Evolutionary conservation across 495 filamentous ascomycete species (phyloP), one percentile per base, ranked within the genome.

Genomic region (Neurospora sp.): DNA sequence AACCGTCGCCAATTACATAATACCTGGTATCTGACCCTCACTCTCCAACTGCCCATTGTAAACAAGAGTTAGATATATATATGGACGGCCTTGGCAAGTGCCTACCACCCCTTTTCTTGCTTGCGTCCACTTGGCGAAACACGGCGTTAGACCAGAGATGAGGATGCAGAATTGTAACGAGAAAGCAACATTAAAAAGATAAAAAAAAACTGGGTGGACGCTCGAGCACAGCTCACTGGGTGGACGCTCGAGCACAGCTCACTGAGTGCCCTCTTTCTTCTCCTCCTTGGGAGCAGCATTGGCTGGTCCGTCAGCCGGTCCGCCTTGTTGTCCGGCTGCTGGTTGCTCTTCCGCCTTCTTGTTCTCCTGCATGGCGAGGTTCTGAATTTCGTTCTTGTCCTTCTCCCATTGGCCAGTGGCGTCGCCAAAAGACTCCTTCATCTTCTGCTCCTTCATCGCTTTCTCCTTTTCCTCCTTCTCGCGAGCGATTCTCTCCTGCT

Each of bases 391-490:
- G 3, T 88, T 85, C 80, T 92, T 95, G 78, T 98, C 94, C 77
- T 91, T 87, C 78, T 96, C 91, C 91, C 92, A 96, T 81, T 94
- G 88, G 70, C 83, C 83, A 68, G 87, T 89, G 35, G 89, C 80
- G 72, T 92, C 88, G 76, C 89, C 85, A 81, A 94, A 95, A 68
- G 90, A 82, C 71, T 89, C 88, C 74, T 92, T 90, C 73, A 93
- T 88, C 82, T 89, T 90, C 78, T 89, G 86, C 75, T 87, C 81
- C 48, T 87, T 84, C 69, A 91, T 88, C 22, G 87, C 87, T 42
- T 89, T 87, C 75, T 94, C 90, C 75, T 88, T 85, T 74, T 94
- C 91, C 81, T 92, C 91, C 10, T 85, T 81, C 79, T 97, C 94
- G 39, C 87, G 89, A 38, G 87, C 88, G 72, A 89, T 84, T 40